Percentiles rank a stretch among this genome's conserved stretches.
phyloP scores from a whole-genome alignment of 1,284 basidiomycete species.

The Rhizoctonia solani region DNA sequence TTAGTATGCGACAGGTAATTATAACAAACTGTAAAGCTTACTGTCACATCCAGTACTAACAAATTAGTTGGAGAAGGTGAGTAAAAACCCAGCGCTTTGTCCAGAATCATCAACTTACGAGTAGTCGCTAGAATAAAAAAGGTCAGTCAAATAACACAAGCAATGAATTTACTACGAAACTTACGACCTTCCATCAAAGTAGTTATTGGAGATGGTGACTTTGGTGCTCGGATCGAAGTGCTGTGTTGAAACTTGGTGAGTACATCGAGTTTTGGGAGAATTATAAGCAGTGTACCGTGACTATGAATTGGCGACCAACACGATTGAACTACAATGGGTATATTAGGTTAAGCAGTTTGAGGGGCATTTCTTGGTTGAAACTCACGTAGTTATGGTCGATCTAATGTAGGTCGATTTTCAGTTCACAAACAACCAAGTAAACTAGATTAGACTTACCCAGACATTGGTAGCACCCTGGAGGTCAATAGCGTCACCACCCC shows the following conservation, averaged over 20 bases:
- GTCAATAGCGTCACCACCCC: not conserved
- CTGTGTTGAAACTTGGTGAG: not conserved
- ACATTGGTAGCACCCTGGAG: not conserved
- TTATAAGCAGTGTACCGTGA: not conserved
- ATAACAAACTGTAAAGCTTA: not conserved
- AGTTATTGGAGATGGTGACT: not conserved
- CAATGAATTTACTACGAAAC: not conserved
- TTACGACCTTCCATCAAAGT: not conserved
- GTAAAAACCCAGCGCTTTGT: not conserved
- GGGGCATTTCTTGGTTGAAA: not conserved
- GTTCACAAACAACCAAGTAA: no score
- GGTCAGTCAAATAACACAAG: not conserved
- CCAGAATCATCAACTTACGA: not conserved
- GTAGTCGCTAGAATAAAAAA: not conserved
- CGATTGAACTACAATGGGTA: not conserved
- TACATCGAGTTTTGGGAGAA: not conserved
- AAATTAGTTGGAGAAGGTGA: not conserved
- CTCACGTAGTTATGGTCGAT: slow-evolving; percentile 1
- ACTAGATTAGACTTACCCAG: not conserved
- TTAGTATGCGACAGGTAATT: not conserved
- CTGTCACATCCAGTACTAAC: slow-evolving; percentile 10
- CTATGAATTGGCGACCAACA: not conserved
- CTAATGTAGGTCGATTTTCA: not conserved
- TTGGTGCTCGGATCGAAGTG: not conserved
- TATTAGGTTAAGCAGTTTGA: not conserved